Base-by-base conservation (phyloP, 108 stramenopile species). In the Pinguiococcus pyrenoidosus region DNA sequence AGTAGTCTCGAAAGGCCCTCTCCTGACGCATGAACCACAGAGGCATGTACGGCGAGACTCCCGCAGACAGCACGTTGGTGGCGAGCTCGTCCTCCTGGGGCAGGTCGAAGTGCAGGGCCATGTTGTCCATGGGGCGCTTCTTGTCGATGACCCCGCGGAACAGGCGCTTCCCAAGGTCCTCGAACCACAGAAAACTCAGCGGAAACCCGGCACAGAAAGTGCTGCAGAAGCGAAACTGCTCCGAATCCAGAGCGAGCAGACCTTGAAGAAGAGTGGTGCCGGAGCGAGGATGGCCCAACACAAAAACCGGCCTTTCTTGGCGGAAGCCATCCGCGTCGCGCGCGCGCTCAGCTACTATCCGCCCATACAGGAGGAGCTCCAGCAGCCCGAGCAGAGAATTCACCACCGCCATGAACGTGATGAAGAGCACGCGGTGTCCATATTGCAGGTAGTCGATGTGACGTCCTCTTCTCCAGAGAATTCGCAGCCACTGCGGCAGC, bases 141-240 rank as follows among this genome's bases (percentile, higher is more conserved):
- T 72, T 54, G 33, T 52, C 50, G 1, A 72, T 46, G 18, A 73
- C 50, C 30, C 46, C 34, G 0, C 35, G 12, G 46, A 73, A 73
- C 22, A 73, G 26, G 5, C 44, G 16, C 49, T 73, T 73, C 2
- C 71, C 71, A 47, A 58, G 29, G 2, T 17, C 25, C 60, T 73
- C 72, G 58, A 73, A 64, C 62, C 62, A 73, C 17, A 73, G 37
- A 44, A 73, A 73, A 22, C 51, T 54, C 36, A 39, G 47, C 17
- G 72, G 66, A 44, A 73, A 73, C 0, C 72, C 72, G 13, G 66
- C 56, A 57, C 65, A 67, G 46, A 73, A 73, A 28, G 72, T 73
- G 0, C 44, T 51, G 39, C 66, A 68, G 21, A 59, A 39, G 6
- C 39, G 29, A 38, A 73, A 73, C 38, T 51, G 72, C 16, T 67